These are phyloP conservation scores for Stylonectria norvegica DNA, from an alignment of 2,329 filamentous ascomycete species.

Conservation along the genomic window DNA sequence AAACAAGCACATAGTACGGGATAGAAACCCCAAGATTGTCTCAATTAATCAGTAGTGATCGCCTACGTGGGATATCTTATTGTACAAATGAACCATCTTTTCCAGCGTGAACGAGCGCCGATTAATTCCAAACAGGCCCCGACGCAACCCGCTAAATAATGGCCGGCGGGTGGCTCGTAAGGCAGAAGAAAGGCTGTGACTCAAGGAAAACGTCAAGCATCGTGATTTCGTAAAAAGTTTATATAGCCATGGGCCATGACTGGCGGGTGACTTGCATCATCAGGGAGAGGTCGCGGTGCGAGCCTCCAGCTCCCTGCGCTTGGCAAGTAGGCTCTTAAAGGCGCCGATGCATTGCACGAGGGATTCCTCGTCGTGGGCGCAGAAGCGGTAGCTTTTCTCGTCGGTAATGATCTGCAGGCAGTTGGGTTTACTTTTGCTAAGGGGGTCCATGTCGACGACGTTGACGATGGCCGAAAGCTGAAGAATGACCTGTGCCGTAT, in stretches of 20 bases:
- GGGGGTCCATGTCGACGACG: constrained; percentile 85
- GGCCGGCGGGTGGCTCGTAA: neutral
- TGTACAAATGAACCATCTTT: constrained; percentile 13
- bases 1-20: neutral
- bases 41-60: constrained; percentile 4
- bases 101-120: constrained; percentile 5
- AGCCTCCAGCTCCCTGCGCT: constrained; percentile 61
- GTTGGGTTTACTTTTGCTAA: constrained; percentile 77
- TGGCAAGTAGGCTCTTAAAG: constrained; percentile 80
- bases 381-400: constrained; percentile 78
- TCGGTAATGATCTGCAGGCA: constrained; percentile 94
- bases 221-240: constrained; percentile 21
- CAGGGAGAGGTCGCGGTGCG: constrained; percentile 35
- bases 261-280: neutral
- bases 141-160: neutral
- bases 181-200: constrained; percentile 4
- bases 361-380: constrained; percentile 74
- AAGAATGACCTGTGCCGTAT: constrained; percentile 79
- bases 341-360: constrained; percentile 83
- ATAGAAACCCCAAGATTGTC: neutral
- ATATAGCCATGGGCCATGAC: constrained; percentile 7
- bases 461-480: constrained; percentile 77
- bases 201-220: constrained; percentile 22
- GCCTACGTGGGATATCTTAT: constrained; percentile 9
- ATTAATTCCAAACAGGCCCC: constrained; percentile 5